Conservation (phyloP, 2,329 filamentous ascomycete species). For the Rhynchosporium graminicola region DNA sequence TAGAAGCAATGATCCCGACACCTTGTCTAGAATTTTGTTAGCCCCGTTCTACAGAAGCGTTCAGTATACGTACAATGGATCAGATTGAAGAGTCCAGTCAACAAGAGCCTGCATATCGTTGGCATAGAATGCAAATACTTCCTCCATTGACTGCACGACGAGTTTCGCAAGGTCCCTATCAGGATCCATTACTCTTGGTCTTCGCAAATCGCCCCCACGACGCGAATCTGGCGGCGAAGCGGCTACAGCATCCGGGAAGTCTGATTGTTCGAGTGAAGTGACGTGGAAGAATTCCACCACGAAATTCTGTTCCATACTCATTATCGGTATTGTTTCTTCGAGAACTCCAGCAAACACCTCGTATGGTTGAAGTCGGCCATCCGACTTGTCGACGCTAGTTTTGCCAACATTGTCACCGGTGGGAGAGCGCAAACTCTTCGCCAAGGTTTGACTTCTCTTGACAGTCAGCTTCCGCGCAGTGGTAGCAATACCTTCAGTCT, state of each 20-base stretch:
- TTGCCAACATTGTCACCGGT: conserved; percentile 60
- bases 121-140: conserved; percentile 81
- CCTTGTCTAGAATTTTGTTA: conserved; percentile 65
- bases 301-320: conserved; percentile 96
- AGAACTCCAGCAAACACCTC: conserved; percentile 80
- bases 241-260: conserved; percentile 80
- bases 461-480: conserved; percentile 89
- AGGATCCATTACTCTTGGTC: conserved; percentile 80
- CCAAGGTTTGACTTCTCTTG: conserved; percentile 86
- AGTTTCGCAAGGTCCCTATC: conserved; percentile 83
- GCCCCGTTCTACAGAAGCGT: neutral
- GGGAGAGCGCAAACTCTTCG: conserved; percentile 69
- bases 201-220: conserved; percentile 69
- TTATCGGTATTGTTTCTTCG: conserved; percentile 78
- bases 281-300: conserved; percentile 96
- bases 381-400: conserved; percentile 57
- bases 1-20: conserved; percentile 77
- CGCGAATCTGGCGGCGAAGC: conserved; percentile 66
- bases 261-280: conserved; percentile 75
- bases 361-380: conserved; percentile 70
- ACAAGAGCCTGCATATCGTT: conserved; percentile 76
- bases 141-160: conserved; percentile 85
- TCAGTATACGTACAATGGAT: conserved; percentile 69
- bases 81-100: conserved; percentile 78
- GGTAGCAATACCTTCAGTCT: conserved; percentile 74